Conservation (phyloP, 139 green algal species). For the Picochlorum sp. region DNA sequence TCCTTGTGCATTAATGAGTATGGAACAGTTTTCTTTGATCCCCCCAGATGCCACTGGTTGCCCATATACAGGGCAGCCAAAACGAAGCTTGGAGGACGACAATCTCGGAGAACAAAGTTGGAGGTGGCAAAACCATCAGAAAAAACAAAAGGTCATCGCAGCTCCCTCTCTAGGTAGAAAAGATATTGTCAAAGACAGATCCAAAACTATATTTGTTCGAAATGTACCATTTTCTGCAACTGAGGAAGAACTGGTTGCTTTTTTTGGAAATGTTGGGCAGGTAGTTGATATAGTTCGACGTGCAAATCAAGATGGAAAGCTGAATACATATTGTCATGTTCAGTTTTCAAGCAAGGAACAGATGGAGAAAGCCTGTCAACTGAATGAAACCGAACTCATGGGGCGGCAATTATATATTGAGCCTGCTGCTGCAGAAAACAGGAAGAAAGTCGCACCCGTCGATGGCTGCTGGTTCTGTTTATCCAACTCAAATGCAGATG, state of each 20-base stretch:
- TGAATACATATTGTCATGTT: constrained; percentile 45
- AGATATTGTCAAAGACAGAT: constrained; percentile 47
- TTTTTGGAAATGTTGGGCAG: constrained; percentile 52
- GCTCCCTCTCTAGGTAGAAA: constrained; percentile 17
- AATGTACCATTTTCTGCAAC: constrained; percentile 60
- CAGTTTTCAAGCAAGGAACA: constrained; percentile 47
- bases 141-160: constrained; percentile 19
- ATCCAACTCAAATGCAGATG: constrained; percentile 43
- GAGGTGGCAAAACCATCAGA: constrained; percentile 41
- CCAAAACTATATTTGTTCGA: constrained; percentile 50
- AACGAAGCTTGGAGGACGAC: not conserved
- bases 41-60: constrained; percentile 44
- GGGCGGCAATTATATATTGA: constrained; percentile 47
- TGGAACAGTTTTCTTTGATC: constrained; percentile 28
- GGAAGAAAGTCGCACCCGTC: constrained; percentile 26
- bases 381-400: constrained; percentile 41
- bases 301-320: constrained; percentile 19
- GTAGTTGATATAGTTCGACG: constrained; percentile 47
- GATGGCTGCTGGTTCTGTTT: constrained; percentile 83
- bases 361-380: constrained; percentile 34
- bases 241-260: constrained; percentile 51
- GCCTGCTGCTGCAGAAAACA: constrained; percentile 2
- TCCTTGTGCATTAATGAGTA: constrained; percentile 45
- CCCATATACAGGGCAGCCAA: constrained; percentile 23
- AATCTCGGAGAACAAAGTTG: constrained; percentile 21